Conservation (phyloP, 2,329 filamentous ascomycete species). For the Magnaporthiopsis rhizophila region DNA sequence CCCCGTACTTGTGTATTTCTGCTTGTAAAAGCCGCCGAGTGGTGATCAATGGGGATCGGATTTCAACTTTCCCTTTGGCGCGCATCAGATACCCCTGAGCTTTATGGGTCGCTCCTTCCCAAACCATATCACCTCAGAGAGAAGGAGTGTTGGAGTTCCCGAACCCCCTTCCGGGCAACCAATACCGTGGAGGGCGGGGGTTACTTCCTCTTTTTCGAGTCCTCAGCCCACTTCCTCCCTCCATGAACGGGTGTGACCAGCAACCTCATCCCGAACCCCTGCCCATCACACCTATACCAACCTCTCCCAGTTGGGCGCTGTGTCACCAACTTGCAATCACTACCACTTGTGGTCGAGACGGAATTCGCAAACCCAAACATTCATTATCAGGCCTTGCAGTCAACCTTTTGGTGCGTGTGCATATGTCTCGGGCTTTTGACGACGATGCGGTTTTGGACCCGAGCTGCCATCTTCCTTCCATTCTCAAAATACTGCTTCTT, state of each 20-base stretch:
- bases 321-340: neutral
- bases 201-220: neutral
- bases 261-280: conserved; percentile 2
- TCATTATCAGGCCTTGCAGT: neutral
- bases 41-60: no score
- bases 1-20: neutral
- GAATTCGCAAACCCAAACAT: neutral
- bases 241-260: neutral
- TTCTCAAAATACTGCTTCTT: neutral
- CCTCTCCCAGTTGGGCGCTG: neutral
- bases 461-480: neutral
- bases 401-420: neutral
- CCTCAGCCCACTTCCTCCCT: conserved; percentile 4
- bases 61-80: no score
- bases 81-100: no score
- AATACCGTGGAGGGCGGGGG: neutral
- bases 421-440: neutral
- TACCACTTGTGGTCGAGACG: neutral
- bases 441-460: neutral
- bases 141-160: neutral
- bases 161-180: neutral
- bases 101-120: neutral
- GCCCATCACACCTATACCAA: neutral
- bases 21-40: neutral
- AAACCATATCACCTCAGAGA: neutral